These are phyloP conservation scores for Kalanchoe fedtschenkoi DNA, from an alignment of 164 flowering plant species.

Conservation along the genomic window DNA sequence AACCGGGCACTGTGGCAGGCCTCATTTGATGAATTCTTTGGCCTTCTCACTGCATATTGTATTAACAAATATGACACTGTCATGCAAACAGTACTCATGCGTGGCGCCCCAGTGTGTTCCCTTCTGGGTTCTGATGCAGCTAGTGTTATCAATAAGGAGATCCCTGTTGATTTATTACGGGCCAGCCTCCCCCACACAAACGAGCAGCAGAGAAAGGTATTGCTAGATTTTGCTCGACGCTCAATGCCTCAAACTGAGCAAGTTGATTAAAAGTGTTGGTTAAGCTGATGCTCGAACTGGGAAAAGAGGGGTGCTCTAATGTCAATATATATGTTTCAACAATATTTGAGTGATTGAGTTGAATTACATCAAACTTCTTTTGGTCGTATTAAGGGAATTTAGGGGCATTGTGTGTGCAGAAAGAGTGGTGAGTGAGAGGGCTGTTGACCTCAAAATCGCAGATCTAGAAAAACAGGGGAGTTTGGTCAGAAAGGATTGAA, in stretches of 20 bases:
- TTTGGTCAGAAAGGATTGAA: too few species aligned
- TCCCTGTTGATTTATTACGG: conserved; percentile 84
- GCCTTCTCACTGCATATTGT: conserved; percentile 70
- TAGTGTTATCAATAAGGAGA: conserved; percentile 60
- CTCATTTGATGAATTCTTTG: conserved; percentile 83
- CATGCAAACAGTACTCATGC: conserved; percentile 44
- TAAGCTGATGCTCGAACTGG: too few species aligned
- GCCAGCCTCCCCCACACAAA: conserved; percentile 86
- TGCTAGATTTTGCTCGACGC: conserved; percentile 66
- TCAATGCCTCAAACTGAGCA: conserved; percentile 77
- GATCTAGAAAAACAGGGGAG: too few species aligned
- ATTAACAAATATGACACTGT: conserved; percentile 66
- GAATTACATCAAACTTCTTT: too few species aligned
- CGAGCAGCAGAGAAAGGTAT: conserved; percentile 62
- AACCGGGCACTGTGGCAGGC: conserved; percentile 79
- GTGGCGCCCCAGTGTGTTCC: conserved; percentile 24
- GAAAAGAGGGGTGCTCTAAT: too few species aligned
- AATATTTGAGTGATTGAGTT: too few species aligned
- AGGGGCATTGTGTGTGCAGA: too few species aligned
- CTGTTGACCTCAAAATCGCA: too few species aligned
- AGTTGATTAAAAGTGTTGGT: conserved; percentile 15
- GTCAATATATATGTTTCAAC: too few species aligned
- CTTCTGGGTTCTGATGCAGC: conserved; percentile 44
- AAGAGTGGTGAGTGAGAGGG: too few species aligned
- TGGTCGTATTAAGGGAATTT: too few species aligned